phyloP scores from a whole-genome alignment of 31 red algal species.

The Porphyra umbilicalis region DNA sequence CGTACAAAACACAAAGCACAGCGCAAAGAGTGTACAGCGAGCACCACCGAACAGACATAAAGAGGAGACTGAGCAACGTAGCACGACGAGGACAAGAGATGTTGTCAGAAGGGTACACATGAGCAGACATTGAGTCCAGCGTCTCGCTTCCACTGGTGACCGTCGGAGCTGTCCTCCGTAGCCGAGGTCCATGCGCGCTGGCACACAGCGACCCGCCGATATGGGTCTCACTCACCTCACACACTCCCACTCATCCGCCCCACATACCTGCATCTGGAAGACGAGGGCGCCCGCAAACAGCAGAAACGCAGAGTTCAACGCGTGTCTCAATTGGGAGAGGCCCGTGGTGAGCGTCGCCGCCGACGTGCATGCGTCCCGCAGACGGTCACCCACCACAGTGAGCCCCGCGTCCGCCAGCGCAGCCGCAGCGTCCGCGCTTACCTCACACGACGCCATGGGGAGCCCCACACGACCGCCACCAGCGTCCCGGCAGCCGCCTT shows the following conservation, averaged over 20 bases:
- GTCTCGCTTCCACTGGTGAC: no score
- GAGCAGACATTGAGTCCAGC: no score
- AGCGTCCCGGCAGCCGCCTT: no score
- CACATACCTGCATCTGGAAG: constrained; percentile 22
- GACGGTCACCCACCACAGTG: neutral
- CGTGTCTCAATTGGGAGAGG: neutral
- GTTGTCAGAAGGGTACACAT: no score
- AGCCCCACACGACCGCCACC: no score
- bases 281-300: constrained; percentile 24
- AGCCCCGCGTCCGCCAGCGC: neutral
- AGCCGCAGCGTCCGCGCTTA: neutral
- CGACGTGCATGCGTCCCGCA: neutral
- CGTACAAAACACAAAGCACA: neutral
- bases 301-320: constrained; percentile 14
- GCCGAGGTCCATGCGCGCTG: no score
- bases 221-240: neutral
- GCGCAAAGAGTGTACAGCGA: no score
- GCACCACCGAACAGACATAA: neutral
- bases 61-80: no score
- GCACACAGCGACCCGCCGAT: neutral
- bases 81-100: no score
- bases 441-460: neutral
- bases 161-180: no score
- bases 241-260: neutral
- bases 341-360: neutral